phyloP scores from a whole-genome alignment of 352 stramenopile species.

The Pythium grandisporangium region DNA sequence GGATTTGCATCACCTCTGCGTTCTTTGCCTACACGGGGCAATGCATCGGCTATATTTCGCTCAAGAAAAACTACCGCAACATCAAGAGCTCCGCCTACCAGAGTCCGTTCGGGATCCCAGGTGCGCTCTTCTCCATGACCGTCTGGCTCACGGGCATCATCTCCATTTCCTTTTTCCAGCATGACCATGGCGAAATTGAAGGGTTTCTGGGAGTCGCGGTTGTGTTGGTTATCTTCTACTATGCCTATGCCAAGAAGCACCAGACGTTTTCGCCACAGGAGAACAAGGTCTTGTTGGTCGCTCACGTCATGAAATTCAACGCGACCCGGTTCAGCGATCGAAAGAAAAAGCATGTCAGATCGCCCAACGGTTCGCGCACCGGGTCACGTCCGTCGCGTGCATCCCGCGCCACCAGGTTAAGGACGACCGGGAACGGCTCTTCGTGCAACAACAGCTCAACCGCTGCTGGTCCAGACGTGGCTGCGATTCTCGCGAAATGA shows the following conservation, averaged over 20 bases:
- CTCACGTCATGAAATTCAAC: slow-evolving; percentile 12
- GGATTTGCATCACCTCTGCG: slow-evolving; percentile 8
- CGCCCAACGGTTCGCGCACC: slow-evolving; percentile 8
- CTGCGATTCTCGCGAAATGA: neutral
- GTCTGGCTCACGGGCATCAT: slow-evolving; percentile 6
- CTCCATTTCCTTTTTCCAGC: slow-evolving; percentile 13
- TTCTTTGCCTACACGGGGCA: slow-evolving; percentile 11
- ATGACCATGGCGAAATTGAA: slow-evolving; percentile 8
- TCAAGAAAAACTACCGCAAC: slow-evolving; percentile 5
- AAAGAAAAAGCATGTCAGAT: neutral
- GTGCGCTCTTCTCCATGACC: slow-evolving; percentile 5
- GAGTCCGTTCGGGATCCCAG: slow-evolving; percentile 10
- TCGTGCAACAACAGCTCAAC: neutral
- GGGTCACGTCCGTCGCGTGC: slow-evolving; percentile 10
- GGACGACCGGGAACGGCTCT: neutral
- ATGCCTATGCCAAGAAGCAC: slow-evolving; percentile 1
- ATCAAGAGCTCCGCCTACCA: slow-evolving; percentile 3
- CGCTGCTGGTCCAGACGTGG: neutral
- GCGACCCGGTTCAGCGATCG: neutral
- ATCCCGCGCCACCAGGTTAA: neutral
- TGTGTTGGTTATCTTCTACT: slow-evolving; percentile 12
- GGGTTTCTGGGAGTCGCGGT: slow-evolving; percentile 3
- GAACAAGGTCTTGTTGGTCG: slow-evolving; percentile 13
- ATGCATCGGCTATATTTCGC: slow-evolving; percentile 1
- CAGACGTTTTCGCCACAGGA: slow-evolving; percentile 14